Evolutionary conservation across 1,284 basidiomycete species (phyloP).

Genomic region (Inonotus hispidus): DNA sequence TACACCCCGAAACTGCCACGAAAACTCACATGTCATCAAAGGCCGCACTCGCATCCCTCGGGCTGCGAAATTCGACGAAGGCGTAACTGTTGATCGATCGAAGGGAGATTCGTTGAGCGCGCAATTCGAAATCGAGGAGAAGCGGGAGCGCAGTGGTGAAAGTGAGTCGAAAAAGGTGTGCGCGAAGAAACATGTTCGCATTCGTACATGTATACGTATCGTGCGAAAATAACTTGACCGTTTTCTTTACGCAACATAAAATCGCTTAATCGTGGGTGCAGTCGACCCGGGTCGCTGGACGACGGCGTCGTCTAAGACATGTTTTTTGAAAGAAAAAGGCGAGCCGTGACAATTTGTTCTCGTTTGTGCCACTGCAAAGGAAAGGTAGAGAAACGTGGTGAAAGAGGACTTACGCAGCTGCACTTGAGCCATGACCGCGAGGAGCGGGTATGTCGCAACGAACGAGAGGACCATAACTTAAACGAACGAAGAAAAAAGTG

Average conservation of each 20-base stretch:
- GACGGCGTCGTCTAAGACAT: background rate
- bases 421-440: conserved; percentile 61
- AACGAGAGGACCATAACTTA: conserved; percentile 68
- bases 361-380: conserved; percentile 29
- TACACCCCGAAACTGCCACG: background rate
- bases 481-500: conserved; percentile 3
- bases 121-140: conserved; percentile 33
- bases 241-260: background rate
- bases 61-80: conserved; percentile 84
- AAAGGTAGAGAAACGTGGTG: conserved; percentile 15
- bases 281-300: background rate
- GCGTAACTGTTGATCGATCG: conserved; percentile 67
- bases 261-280: background rate
- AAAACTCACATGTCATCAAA: conserved; percentile 81
- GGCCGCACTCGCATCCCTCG: conserved; percentile 82
- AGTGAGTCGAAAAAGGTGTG: conserved; percentile 15
- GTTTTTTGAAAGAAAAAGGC: conserved; percentile 1
- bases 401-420: conserved; percentile 67
- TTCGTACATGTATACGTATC: background rate
- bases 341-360: background rate
- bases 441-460: conserved; percentile 89
- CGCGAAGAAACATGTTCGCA: conserved; percentile 12
- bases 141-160: conserved; percentile 35
- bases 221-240: background rate
- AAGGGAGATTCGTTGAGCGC: conserved; percentile 59